Conservation (phyloP, 306 rosid species). For the Castanopsis chinensis region DNA sequence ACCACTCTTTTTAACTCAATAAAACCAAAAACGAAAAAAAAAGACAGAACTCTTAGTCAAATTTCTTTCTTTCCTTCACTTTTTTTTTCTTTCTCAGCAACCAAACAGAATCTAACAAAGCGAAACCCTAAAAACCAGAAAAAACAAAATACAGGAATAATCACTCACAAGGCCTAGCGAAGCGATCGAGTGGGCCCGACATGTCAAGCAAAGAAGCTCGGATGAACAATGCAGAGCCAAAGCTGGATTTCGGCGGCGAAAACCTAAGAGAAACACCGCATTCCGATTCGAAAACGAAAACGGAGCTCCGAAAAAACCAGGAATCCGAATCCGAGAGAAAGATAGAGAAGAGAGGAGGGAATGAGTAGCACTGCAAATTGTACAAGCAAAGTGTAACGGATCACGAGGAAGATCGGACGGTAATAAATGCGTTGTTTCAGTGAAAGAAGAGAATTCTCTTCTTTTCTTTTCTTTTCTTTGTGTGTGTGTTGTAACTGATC, state of each 20-base stretch:
- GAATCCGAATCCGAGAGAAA: no score
- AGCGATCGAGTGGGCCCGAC: constrained; percentile 77
- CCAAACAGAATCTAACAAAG: not conserved
- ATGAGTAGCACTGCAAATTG: no score
- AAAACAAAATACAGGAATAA: not conserved
- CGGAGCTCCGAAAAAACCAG: not conserved
- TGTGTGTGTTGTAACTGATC: not conserved
- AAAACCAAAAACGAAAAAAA: not conserved
- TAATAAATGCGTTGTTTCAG: constrained; percentile 4
- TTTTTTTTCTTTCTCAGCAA: not conserved
- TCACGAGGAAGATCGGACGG: constrained; percentile 24
- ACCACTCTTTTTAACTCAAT: not conserved
- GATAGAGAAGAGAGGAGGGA: no score
- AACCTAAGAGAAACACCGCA: constrained; percentile 11
- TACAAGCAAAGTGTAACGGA: not conserved
- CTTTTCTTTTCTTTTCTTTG: no score
- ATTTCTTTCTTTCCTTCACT: not conserved
- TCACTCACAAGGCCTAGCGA: constrained; percentile 75
- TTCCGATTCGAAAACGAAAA: constrained; percentile 40
- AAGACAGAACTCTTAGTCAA: no score
- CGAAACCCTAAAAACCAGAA: constrained; percentile 29
- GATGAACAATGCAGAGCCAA: constrained; percentile 18
- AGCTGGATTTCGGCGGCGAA: constrained; percentile 7
- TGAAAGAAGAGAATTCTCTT: no score
- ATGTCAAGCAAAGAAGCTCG: constrained; percentile 23